Percentiles rank a stretch among this genome's conserved stretches.
phyloP scores from a whole-genome alignment of 306 rosid genomes.

The Arachis hypogaea region DNA sequence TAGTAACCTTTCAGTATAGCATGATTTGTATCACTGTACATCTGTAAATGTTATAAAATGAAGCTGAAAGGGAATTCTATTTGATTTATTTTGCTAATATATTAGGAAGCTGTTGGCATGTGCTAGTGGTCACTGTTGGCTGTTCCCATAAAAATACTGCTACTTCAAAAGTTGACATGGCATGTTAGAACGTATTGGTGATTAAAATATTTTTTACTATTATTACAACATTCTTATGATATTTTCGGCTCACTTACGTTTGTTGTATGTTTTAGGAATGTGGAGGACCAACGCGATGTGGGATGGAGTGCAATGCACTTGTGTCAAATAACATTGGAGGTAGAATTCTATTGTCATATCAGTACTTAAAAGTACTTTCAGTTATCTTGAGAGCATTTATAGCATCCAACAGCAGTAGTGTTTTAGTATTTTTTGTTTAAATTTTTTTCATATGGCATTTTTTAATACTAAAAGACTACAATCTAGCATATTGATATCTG shows the following conservation, averaged over 20 bases:
- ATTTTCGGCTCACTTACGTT: conserved; percentile 32
- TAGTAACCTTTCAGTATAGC: conserved; percentile 33
- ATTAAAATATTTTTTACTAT: neutral
- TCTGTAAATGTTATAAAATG: conserved; percentile 15
- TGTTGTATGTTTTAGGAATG: conserved; percentile 65
- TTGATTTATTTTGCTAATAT: conserved; percentile 14
- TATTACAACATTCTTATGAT: conserved; percentile 7
- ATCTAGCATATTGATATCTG: conserved; percentile 8
- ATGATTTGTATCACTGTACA: conserved; percentile 21
- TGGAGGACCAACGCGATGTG: conserved; percentile 85
- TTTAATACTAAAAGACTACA: conserved; percentile 5
- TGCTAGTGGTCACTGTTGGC: conserved; percentile 16
- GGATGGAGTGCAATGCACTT: conserved; percentile 86
- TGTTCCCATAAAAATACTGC: conserved; percentile 22
- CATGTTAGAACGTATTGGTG: conserved; percentile 9
- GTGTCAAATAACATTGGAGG: conserved; percentile 66
- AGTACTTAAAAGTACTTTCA: conserved; percentile 11
- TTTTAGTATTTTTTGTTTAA: conserved; percentile 21
- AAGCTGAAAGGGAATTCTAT: conserved; percentile 30
- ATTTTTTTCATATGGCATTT: conserved; percentile 14
- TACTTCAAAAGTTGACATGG: conserved; percentile 11
- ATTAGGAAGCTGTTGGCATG: conserved; percentile 12
- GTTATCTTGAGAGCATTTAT: neutral
- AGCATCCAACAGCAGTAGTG: neutral
- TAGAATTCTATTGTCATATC: conserved; percentile 39